A percentile compares a stretch with the other conserved stretches of the same genome.
These are phyloP conservation scores for Zygosaccharomyces lentus DNA, from an alignment of 805 yeast species.

Conservation along the genomic window DNA sequence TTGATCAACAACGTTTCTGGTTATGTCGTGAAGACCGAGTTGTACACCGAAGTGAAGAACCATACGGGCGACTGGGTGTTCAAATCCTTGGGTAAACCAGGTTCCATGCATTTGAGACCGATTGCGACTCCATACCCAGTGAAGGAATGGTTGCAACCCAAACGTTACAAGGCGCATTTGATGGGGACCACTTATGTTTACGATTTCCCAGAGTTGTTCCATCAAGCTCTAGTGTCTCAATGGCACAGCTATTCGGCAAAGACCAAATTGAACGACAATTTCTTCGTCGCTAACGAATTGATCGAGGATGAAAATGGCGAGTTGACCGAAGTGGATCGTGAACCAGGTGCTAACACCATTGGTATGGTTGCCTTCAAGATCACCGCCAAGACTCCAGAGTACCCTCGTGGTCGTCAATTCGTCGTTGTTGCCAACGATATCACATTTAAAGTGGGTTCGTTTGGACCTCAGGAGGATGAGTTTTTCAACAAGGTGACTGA, in stretches of 20 bases:
- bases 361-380: slow-evolving; percentile 98
- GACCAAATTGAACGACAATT: slow-evolving; percentile 54
- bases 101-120: slow-evolving; percentile 95
- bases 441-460: slow-evolving; percentile 96
- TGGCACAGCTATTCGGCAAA: slow-evolving; percentile 69
- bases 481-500: slow-evolving; percentile 92
- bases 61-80: slow-evolving; percentile 94
- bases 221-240: slow-evolving; percentile 78
- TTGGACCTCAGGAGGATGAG: slow-evolving; percentile 93
- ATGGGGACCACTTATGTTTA: slow-evolving; percentile 98
- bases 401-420: slow-evolving; percentile 93
- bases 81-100: slow-evolving; percentile 91
- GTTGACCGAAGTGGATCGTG: slow-evolving; percentile 85
- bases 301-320: slow-evolving; percentile 74
- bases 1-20: slow-evolving; percentile 95
- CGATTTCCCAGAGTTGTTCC: slow-evolving; percentile 98
- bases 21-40: slow-evolving; percentile 91
- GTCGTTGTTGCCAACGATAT: slow-evolving; percentile 94
- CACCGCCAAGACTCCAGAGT: slow-evolving; percentile 91
- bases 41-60: slow-evolving; percentile 91
- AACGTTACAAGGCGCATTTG: slow-evolving; percentile 95
- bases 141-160: slow-evolving; percentile 96
- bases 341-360: slow-evolving; percentile 90
- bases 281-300: slow-evolving; percentile 75
- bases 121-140: slow-evolving; percentile 96